These are phyloP conservation scores for Capsicum baccatum DNA, from an alignment of 257 asterid genomes.

Conservation along the genomic window DNA sequence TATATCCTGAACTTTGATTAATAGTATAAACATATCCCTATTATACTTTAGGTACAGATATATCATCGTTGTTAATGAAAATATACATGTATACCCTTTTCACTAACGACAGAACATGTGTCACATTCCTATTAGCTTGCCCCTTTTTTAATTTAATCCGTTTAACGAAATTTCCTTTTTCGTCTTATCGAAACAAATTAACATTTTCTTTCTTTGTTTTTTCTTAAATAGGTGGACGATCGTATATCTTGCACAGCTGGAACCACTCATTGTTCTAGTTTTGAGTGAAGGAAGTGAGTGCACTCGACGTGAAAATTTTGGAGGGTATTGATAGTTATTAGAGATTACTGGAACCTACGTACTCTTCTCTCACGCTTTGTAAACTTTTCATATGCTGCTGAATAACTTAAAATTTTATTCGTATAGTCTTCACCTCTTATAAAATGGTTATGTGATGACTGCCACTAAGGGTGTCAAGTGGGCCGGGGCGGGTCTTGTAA, in stretches of 20 bases:
- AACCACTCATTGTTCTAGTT: conserved; percentile 86
- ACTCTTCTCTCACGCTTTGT: conserved; percentile 34
- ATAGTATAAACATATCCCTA: too few relatives aligned
- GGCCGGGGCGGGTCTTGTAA: too few relatives aligned
- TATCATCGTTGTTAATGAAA: too few relatives aligned
- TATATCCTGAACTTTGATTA: too few relatives aligned
- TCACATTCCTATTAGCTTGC: too few relatives aligned
- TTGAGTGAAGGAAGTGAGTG: conserved; percentile 63
- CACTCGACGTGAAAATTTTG: conserved; percentile 15
- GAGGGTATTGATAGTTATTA: conserved; percentile 22
- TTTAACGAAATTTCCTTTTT: background rate
- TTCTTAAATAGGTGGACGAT: conserved; percentile 77
- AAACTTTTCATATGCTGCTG: conserved; percentile 26
- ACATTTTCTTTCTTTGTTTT: conserved; percentile 11
- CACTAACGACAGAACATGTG: too few relatives aligned
- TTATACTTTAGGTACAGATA: too few relatives aligned
- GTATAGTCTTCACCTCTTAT: conserved; percentile 14
- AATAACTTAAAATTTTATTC: conserved; percentile 28
- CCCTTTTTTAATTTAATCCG: too few relatives aligned
- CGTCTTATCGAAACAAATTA: conserved; percentile 12
- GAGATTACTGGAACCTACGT: background rate
- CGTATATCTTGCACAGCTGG: conserved; percentile 89
- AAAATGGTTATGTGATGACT: background rate
- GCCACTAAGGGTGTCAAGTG: background rate
- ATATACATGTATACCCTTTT: too few relatives aligned